phyloP scores from a whole-genome alignment of 1,284 basidiomycete species.

The Ceratobasidium theobromae region DNA sequence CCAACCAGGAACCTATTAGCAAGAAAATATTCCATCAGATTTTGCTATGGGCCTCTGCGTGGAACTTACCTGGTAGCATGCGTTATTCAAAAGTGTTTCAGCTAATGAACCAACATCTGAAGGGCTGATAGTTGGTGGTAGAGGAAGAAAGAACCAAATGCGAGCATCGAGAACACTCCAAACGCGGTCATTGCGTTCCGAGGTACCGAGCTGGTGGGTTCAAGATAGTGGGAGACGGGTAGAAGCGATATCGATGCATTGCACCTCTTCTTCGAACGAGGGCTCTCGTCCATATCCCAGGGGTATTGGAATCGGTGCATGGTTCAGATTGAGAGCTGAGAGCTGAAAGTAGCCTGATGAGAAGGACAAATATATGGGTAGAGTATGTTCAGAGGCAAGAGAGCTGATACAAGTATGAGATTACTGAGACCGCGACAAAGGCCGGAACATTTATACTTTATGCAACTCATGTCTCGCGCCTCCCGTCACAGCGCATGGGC shows the following conservation, averaged over 20 bases:
- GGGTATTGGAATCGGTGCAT: conserved; percentile 29
- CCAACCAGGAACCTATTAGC: not conserved
- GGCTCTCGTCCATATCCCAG: conserved; percentile 21
- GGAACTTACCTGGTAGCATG: conserved; percentile 19
- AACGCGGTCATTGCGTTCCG: not conserved
- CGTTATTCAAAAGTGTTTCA: not conserved
- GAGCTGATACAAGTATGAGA: not conserved
- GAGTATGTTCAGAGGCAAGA: not conserved
- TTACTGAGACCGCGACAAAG: not conserved
- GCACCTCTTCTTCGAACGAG: conserved; percentile 23
- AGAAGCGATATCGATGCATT: not conserved
- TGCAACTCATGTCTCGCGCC: too few relatives aligned
- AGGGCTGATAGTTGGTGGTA: conserved; percentile 8
- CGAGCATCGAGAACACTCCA: conserved; percentile 2
- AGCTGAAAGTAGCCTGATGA: not conserved
- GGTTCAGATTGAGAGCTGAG: not conserved
- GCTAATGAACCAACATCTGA: not conserved
- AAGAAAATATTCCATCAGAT: not conserved
- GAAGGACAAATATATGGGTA: not conserved
- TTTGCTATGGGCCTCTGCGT: not conserved
- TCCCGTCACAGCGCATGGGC: too few relatives aligned
- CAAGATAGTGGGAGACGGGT: conserved; percentile 6
- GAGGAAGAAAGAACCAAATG: not conserved
- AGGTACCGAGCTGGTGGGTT: not conserved
- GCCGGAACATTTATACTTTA: not conserved